Conservation (phyloP, 306 rosid species). For the Styphnolobium japonicum region DNA sequence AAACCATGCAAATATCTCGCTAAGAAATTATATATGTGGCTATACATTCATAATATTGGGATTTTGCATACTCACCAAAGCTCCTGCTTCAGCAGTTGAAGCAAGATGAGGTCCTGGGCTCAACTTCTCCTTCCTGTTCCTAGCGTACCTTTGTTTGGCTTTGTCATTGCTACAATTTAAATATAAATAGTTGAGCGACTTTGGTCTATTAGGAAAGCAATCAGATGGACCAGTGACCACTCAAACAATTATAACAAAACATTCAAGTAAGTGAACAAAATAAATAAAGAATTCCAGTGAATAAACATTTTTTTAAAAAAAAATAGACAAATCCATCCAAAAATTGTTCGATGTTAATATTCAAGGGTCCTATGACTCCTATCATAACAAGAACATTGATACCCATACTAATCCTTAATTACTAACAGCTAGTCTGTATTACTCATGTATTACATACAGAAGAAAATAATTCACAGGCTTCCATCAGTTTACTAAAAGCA, state of each 20-base stretch:
- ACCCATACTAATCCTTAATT: neutral
- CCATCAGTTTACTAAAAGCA: too few relatives aligned
- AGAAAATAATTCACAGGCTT: too few relatives aligned
- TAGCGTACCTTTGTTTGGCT: conserved; percentile 81
- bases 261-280: neutral
- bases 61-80: conserved; percentile 62
- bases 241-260: neutral
- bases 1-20: neutral
- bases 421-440: neutral
- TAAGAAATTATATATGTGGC: neutral
- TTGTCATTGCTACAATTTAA: conserved; percentile 65
- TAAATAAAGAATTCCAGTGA: neutral
- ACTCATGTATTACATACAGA: neutral
- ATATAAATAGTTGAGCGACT: neutral
- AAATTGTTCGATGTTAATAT: too few relatives aligned
- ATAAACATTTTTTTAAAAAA: neutral
- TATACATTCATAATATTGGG: conserved; percentile 5
- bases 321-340: neutral
- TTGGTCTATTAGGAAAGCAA: conserved; percentile 5
- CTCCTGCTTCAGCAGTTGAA: conserved; percentile 98
- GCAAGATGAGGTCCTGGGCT: conserved; percentile 84
- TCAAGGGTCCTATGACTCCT: too few relatives aligned
- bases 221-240: neutral
- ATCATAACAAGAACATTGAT: too few relatives aligned
- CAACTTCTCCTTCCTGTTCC: conserved; percentile 60